phyloP scores from a whole-genome alignment of 768 basidiomycete genomes.

The Mycena venus region DNA sequence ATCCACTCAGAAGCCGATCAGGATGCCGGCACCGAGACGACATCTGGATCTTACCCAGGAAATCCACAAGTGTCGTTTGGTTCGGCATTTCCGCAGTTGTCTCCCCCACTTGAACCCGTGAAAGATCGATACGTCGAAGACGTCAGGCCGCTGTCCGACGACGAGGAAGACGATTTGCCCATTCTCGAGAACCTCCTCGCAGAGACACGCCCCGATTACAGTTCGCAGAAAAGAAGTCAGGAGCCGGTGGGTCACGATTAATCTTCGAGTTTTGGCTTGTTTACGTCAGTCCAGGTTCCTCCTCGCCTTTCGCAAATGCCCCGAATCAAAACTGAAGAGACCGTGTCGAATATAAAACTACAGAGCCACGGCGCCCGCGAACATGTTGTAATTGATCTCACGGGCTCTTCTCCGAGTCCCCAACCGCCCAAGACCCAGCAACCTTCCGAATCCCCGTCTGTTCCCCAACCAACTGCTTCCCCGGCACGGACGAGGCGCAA shows the following conservation, averaged over 20 bases:
- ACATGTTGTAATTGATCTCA: background rate
- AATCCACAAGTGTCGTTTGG: background rate
- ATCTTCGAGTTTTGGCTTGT: background rate
- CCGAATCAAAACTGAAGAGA: background rate
- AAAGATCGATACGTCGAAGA: background rate
- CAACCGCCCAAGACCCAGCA: background rate
- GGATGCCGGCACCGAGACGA: background rate
- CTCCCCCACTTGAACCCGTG: background rate
- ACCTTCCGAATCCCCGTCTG: background rate
- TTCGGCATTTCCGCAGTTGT: background rate
- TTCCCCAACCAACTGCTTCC: background rate
- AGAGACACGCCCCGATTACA: slow-evolving; percentile 7
- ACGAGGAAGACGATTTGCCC: slow-evolving; percentile 6
- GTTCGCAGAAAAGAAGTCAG: background rate
- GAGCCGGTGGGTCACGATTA: background rate
- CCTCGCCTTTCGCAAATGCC: background rate
- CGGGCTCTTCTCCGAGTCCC: slow-evolving; percentile 4
- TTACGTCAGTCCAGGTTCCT: background rate
- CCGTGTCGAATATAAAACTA: background rate
- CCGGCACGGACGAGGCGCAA: slow-evolving; percentile 11
- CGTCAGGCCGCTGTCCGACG: background rate
- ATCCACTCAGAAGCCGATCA: background rate
- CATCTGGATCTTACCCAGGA: background rate
- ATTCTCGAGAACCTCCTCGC: slow-evolving; percentile 5
- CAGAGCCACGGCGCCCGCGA: background rate